Conservation (phyloP, 768 basidiomycete species). For the Strobilomyces confusus region DNA sequence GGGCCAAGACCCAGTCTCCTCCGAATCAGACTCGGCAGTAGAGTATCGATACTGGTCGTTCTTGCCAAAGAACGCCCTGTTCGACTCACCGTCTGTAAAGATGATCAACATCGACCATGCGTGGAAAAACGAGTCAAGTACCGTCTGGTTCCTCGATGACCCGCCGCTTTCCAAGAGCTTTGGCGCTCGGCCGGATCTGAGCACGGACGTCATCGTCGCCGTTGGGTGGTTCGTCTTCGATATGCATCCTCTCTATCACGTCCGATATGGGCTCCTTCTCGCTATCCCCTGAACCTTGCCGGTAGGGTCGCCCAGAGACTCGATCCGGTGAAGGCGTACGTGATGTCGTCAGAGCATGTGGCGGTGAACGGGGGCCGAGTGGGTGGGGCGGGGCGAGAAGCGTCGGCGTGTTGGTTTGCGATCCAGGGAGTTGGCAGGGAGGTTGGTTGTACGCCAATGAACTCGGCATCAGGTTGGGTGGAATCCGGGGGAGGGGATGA, state of each 20-base stretch:
- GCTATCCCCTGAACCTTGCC: slow-evolving; percentile 24
- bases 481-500: slow-evolving; percentile 39
- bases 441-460: slow-evolving; percentile 12
- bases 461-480: slow-evolving; percentile 25
- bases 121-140: slow-evolving; percentile 14
- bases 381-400: slow-evolving; percentile 67
- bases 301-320: slow-evolving; percentile 9
- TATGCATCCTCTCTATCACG: slow-evolving; percentile 26
- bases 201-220: slow-evolving; percentile 32
- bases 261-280: slow-evolving; percentile 24
- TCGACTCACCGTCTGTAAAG: slow-evolving; percentile 43
- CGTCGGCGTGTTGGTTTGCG: slow-evolving; percentile 29
- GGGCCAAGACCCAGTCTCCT: slow-evolving; percentile 35
- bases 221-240: slow-evolving; percentile 18
- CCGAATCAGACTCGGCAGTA: slow-evolving; percentile 47
- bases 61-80: slow-evolving; percentile 51
- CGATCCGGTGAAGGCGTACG: slow-evolving; percentile 71
- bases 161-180: slow-evolving; percentile 83
- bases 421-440: slow-evolving; percentile 18
- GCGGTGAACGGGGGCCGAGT: slow-evolving; percentile 67
- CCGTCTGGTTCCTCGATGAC: slow-evolving; percentile 51
- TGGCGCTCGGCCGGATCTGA: slow-evolving; percentile 70
- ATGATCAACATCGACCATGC: background rate
- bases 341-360: slow-evolving; percentile 43
- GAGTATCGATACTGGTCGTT: slow-evolving; percentile 33